phyloP scores from a whole-genome alignment of 495 filamentous ascomycete genomes.

The Melanomma pulvis-pyrius region DNA sequence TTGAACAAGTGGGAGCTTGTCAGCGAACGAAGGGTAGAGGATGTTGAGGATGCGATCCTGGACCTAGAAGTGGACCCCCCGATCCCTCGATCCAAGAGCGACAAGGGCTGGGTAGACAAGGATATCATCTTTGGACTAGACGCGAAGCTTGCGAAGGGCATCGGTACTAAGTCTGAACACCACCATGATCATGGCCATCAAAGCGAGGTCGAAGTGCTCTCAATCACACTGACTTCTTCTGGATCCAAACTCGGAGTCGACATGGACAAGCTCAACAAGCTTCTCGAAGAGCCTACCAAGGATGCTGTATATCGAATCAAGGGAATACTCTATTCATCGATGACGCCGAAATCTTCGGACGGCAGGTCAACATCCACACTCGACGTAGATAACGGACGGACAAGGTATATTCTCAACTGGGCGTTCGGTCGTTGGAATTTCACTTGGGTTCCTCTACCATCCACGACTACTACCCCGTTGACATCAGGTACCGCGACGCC shows the following conservation, averaged over 20 bases:
- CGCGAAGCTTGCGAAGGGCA: conserved; percentile 67
- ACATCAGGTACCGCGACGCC: conserved; percentile 43
- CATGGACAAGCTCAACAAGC: conserved; percentile 61
- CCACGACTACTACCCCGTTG: conserved; percentile 37
- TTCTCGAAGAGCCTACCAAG: conserved; percentile 73
- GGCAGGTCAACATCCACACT: conserved; percentile 46
- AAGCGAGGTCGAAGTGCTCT: conserved; percentile 87
- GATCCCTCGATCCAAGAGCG: conserved; percentile 76
- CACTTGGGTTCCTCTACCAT: conserved; percentile 55
- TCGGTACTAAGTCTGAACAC: conserved; percentile 48
- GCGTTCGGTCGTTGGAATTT: conserved; percentile 95
- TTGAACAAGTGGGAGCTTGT: conserved; percentile 93
- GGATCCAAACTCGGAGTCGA: conserved; percentile 56
- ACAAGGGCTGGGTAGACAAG: conserved; percentile 72
- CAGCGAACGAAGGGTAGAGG: conserved; percentile 73
- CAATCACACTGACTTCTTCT: conserved; percentile 62
- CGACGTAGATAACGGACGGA: conserved; percentile 24
- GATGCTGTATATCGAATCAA: conserved; percentile 97
- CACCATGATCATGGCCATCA: conserved; percentile 60
- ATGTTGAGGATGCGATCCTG: conserved; percentile 78
- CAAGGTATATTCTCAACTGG: conserved; percentile 90
- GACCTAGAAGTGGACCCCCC: conserved; percentile 78
- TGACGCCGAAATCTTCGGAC: conserved; percentile 62
- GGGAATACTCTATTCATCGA: conserved; percentile 68
- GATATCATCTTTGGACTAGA: conserved; percentile 86